These are phyloP conservation scores for Tylopilus subfusipes DNA, from an alignment of 768 basidiomycete species.

Conservation along the genomic window DNA sequence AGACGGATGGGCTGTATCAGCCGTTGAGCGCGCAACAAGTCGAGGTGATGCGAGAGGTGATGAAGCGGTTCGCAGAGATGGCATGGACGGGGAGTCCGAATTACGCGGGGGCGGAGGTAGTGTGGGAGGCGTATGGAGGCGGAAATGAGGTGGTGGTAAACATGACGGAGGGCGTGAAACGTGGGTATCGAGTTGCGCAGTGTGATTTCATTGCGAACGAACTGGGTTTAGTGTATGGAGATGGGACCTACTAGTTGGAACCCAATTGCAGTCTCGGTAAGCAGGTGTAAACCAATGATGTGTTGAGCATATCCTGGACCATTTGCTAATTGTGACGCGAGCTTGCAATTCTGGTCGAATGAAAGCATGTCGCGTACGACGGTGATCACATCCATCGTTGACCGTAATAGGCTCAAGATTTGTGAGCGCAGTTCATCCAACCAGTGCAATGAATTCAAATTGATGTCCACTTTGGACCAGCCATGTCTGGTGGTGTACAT, in stretches of 20 bases:
- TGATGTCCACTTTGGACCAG: too few relatives aligned
- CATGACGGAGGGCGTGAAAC: slow-evolving; percentile 3
- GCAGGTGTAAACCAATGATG: too few relatives aligned
- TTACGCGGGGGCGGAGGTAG: slow-evolving; percentile 10
- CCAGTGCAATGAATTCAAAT: too few relatives aligned
- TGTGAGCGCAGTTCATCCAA: too few relatives aligned
- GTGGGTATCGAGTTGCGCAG: slow-evolving; percentile 10
- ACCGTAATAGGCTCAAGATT: too few relatives aligned
- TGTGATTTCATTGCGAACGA: slow-evolving; percentile 15
- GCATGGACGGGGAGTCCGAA: slow-evolving; percentile 18
- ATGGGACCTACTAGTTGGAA: slow-evolving; percentile 1
- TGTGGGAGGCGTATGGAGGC: slow-evolving; percentile 13
- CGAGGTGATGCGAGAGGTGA: slow-evolving; percentile 2
- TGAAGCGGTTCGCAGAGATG: slow-evolving; percentile 11
- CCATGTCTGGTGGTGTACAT: too few relatives aligned
- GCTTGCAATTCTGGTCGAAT: too few relatives aligned
- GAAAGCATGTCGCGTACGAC: too few relatives aligned
- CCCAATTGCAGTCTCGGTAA: too few relatives aligned
- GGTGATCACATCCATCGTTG: too few relatives aligned
- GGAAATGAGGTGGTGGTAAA: slow-evolving; percentile 10
- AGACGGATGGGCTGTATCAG: slow-evolving; percentile 18
- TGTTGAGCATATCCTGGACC: too few relatives aligned
- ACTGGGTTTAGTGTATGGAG: slow-evolving; percentile 13
- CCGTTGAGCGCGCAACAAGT: slow-evolving; percentile 6
- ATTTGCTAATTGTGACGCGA: too few relatives aligned